A percentile compares a stretch with the other conserved stretches of the same genome.
These are phyloP conservation scores for Cryoendolithus antarcticus DNA, from an alignment of 2,329 filamentous ascomycete species.

Conservation along the genomic window DNA sequence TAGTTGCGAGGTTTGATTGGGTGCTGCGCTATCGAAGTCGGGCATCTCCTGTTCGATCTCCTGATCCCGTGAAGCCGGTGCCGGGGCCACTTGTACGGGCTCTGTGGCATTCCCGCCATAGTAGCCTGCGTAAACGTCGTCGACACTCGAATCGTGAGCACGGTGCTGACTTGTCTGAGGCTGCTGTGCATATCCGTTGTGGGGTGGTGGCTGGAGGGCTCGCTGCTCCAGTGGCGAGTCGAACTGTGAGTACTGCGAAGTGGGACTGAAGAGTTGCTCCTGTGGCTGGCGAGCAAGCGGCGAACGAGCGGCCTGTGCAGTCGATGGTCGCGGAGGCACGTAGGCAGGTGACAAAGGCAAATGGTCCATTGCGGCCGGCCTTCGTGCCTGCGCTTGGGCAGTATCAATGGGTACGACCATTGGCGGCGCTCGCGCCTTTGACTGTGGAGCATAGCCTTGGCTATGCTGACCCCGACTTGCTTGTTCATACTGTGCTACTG, in stretches of 20 bases:
- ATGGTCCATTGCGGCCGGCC: too few species aligned
- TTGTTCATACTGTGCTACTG: too few species aligned
- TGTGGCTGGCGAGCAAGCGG: not conserved
- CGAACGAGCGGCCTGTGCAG: not conserved
- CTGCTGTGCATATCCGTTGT: too few species aligned
- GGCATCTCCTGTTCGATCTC: constrained; percentile 48
- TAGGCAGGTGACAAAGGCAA: too few species aligned
- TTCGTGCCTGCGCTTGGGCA: too few species aligned
- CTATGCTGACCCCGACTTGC: too few species aligned
- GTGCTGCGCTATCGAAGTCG: constrained; percentile 43
- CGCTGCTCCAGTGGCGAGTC: not conserved
- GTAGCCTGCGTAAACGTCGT: constrained; percentile 40
- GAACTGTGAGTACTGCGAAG: not conserved
- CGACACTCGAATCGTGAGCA: constrained; percentile 23
- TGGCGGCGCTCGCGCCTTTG: too few species aligned
- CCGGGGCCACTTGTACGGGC: constrained; percentile 9
- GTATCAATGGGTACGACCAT: too few species aligned
- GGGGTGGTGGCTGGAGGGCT: too few species aligned
- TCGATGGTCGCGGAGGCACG: too few species aligned
- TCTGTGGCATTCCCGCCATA: constrained; percentile 18
- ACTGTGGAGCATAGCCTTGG: too few species aligned
- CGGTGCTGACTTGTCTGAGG: too few species aligned
- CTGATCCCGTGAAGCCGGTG: constrained; percentile 23
- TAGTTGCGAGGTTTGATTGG: constrained; percentile 15
- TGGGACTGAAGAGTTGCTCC: not conserved